Evolutionary conservation across 1,284 basidiomycete species (phyloP).

Genomic region (Fomitiporia mediterranea): DNA sequence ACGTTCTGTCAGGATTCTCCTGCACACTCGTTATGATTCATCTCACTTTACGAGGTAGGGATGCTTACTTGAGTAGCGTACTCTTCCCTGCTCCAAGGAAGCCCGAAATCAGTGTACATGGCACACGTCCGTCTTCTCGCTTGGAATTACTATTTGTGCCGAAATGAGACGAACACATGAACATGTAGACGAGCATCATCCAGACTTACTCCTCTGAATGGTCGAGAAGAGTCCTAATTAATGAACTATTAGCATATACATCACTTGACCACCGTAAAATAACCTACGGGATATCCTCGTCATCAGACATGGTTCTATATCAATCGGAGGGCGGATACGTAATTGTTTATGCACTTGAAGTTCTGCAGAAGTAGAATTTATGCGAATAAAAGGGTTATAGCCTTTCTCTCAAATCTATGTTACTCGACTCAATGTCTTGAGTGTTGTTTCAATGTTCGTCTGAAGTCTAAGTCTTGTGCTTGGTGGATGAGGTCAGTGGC

Average conservation of each 20-base stretch:
- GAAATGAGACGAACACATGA: conserved; percentile 19
- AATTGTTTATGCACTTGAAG: too few species aligned
- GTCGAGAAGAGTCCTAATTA: conserved; percentile 12
- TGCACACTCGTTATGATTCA: conserved; percentile 29
- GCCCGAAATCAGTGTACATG: conserved; percentile 87
- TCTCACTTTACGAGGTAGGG: neutral
- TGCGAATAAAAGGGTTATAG: too few species aligned
- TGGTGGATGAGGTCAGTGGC: too few species aligned
- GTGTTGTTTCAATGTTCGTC: too few species aligned
- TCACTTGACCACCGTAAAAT: neutral
- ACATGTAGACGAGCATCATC: neutral
- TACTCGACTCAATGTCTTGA: too few species aligned
- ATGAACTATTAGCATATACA: neutral
- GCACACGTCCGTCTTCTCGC: conserved; percentile 44
- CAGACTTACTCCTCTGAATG: conserved; percentile 5
- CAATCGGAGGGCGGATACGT: too few species aligned
- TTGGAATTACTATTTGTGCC: conserved; percentile 15
- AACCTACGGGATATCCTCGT: conserved; percentile 25
- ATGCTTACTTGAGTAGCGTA: conserved; percentile 68
- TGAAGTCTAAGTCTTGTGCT: too few species aligned
- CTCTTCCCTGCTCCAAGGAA: conserved; percentile 92
- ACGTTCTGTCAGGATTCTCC: conserved; percentile 83
- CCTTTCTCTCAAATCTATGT: too few species aligned
- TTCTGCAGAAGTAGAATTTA: too few species aligned
- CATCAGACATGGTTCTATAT: conserved; percentile 19